Conservation (phyloP, 2,329 filamentous ascomycete species). For the Botrytis byssoidea region DNA sequence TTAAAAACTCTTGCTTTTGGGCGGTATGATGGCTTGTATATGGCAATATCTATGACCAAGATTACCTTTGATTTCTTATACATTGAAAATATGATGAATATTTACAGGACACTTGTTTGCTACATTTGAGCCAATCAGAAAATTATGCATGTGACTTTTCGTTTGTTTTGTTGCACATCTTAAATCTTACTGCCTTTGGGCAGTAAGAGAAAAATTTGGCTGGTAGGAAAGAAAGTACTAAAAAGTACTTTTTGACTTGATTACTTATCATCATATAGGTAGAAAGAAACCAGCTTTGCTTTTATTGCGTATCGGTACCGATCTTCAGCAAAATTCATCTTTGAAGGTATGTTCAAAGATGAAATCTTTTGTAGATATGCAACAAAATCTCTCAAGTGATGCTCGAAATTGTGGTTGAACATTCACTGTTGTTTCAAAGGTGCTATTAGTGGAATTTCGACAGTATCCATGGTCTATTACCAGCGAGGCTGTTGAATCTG, state of each 20-base stretch:
- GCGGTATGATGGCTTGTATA: no score
- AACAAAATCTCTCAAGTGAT: not conserved
- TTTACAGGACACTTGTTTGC: not conserved
- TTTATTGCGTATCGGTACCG: not conserved
- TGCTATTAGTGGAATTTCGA: not conserved
- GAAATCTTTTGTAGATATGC: not conserved
- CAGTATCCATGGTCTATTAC: not conserved
- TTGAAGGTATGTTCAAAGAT: not conserved
- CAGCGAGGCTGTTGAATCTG: not conserved
- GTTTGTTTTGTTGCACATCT: not conserved
- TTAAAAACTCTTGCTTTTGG: no score
- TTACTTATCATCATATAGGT: not conserved
- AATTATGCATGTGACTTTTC: not conserved
- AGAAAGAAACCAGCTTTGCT: not conserved
- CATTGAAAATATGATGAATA: no score
- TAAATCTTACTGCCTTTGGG: not conserved
- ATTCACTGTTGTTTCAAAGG: not conserved
- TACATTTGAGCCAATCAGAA: not conserved
- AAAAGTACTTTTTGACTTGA: not conserved
- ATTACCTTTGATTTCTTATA: not conserved
- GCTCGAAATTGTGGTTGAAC: no score
- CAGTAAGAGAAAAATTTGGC: not conserved
- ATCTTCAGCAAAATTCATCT: no score
- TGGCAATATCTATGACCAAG: not conserved
- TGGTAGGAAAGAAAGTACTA: not conserved